Evolutionary conservation across 352 stramenopile species (phyloP), one percentile per base, ranked within the genome.

Genomic region (Pythium myriotylum): DNA sequence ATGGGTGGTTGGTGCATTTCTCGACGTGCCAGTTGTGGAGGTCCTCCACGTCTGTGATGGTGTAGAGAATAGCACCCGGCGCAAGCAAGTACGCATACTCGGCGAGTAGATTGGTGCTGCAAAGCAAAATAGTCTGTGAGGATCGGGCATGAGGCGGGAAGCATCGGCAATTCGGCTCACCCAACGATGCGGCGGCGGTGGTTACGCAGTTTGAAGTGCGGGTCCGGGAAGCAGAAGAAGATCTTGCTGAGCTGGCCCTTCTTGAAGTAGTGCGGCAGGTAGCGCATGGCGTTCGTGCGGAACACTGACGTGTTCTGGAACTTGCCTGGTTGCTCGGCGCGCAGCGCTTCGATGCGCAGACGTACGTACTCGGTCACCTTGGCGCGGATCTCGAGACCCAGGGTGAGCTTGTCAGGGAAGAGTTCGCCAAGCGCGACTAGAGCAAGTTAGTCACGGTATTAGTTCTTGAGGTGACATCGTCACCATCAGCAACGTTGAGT

Each of bases 151-250:
- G n/a, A n/a, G n/a, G n/a, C n/a, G n/a, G n/a, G n/a, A n/a, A 35
- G 29, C 29, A 35, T 10, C 29, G 5, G 10, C 10, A 35, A 35
- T 10, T 5, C 29, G 29, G 23, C 71, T 29, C 81, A 92, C 85
- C 82, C 90, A 48, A 98, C 84, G 55, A 98, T 98, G 22, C 93
- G 81, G 27, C 97, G 86, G 40, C 90, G 87, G 74, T 99, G 95
- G 76, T 99, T 98, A 69, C 98, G 98, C 57, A 88, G 81, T 77
- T 99, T 99, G 72, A 99, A 99, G 74, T 99, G 97, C 29, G 97
- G 97, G 77, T 99, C 97, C 45, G 97, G 97, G 77, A 99, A 99
- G 74, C 97, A 99, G 78, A 99, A 99, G 76, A 99, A 99, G 42
- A 99, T 88, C 76, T 99, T 99, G 17, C 86, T 73, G 16, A 99